These are phyloP conservation scores for Xylaria intraflava DNA, from an alignment of 495 filamentous ascomycete species.

Conservation along the genomic window DNA sequence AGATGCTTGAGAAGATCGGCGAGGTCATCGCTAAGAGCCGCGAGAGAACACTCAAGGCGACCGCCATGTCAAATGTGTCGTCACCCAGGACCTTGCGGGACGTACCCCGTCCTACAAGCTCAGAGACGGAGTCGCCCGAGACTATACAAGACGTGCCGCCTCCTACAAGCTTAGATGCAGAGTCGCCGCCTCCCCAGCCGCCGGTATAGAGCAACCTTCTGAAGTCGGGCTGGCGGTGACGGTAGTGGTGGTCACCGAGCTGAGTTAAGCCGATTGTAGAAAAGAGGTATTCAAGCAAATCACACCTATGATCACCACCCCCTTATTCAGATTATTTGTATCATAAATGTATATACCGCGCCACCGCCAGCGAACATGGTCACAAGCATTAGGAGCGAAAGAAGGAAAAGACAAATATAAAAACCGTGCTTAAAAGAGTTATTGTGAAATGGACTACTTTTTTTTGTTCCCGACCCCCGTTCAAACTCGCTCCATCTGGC, in stretches of 20 bases:
- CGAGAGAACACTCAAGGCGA: slow-evolving; percentile 28
- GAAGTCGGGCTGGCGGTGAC: background rate
- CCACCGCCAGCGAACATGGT: slow-evolving; percentile 5
- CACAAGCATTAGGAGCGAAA: slow-evolving; percentile 2
- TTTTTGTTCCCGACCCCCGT: background rate
- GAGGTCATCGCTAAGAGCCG: slow-evolving; percentile 55
- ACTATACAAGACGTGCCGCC: background rate
- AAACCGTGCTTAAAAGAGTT: background rate
- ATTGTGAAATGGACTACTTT: slow-evolving; percentile 2
- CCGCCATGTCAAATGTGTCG: slow-evolving; percentile 13
- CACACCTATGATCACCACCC: background rate
- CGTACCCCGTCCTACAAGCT: background rate
- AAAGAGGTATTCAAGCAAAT: slow-evolving; percentile 1
- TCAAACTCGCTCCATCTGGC: background rate
- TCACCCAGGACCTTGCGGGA: background rate
- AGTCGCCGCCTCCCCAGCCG: slow-evolving; percentile 12
- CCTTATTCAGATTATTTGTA: slow-evolving; percentile 17
- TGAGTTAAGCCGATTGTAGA: background rate
- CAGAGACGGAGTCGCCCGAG: slow-evolving; percentile 8
- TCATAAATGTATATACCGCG: slow-evolving; percentile 26
- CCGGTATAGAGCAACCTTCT: slow-evolving; percentile 2
- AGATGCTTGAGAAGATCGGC: slow-evolving; percentile 61
- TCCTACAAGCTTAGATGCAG: background rate
- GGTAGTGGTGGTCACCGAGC: background rate
- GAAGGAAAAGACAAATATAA: slow-evolving; percentile 3